Conservation (phyloP, 2,329 filamentous ascomycete species). For the Colletotrichum spinosum region DNA sequence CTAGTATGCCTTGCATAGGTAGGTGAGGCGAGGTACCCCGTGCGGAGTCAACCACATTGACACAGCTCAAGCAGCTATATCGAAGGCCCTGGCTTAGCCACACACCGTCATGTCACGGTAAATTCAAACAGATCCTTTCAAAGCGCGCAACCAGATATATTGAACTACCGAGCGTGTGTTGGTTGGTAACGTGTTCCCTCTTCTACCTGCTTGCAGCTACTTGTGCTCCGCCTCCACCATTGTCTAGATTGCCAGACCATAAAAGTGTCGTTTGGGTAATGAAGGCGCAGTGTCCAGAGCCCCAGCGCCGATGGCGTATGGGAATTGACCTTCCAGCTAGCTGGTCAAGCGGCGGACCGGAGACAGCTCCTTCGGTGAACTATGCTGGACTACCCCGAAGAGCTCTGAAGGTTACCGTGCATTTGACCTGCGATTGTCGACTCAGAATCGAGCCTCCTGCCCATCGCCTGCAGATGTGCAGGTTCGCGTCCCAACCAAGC, state of each 20-base stretch:
- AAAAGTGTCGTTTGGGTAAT: conserved; percentile 9
- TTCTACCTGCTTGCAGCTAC: conserved; percentile 22
- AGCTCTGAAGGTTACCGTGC: conserved; percentile 17
- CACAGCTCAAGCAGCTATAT: too few species aligned
- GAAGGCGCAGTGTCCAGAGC: conserved; percentile 34
- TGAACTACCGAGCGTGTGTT: conserved; percentile 33
- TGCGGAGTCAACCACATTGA: too few species aligned
- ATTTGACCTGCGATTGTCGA: neutral
- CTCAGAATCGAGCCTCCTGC: neutral
- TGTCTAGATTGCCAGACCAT: conserved; percentile 18
- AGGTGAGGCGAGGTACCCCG: too few species aligned
- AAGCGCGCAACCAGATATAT: conserved; percentile 25
- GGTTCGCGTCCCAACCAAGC: conserved; percentile 29
- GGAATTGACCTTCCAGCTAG: neutral
- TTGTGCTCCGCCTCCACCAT: conserved; percentile 35
- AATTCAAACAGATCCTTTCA: neutral
- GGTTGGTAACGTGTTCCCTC: conserved; percentile 14
- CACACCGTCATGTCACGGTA: neutral
- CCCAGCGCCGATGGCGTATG: conserved; percentile 10
- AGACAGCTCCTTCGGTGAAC: neutral
- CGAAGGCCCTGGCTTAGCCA: neutral
- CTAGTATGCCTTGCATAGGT: too few species aligned
- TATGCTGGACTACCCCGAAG: conserved; percentile 12
- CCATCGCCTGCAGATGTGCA: conserved; percentile 5
- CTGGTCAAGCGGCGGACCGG: neutral